phyloP scores from a whole-genome alignment of 805 yeast species.

The Saccharomycopsis sp. region DNA sequence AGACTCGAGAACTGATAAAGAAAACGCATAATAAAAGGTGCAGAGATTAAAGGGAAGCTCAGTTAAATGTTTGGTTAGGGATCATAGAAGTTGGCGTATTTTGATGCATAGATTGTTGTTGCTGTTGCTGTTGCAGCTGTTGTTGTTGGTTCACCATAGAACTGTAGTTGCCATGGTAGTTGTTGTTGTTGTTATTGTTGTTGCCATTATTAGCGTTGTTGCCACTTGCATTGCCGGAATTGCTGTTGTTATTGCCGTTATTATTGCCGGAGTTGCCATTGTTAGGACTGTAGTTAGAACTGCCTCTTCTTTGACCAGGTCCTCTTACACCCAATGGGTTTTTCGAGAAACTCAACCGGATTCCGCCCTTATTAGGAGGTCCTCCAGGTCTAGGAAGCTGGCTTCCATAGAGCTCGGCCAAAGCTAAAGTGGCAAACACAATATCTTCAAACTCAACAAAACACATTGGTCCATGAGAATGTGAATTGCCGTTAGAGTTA shows the following conservation, averaged over 20 bases:
- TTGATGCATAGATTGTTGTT: constrained; percentile 7
- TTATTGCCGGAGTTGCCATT: not conserved
- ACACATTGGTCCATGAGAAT: constrained; percentile 94
- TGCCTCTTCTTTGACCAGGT: constrained; percentile 39
- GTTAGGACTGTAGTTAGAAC: constrained; percentile 20
- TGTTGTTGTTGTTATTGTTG: not conserved
- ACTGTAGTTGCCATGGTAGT: not conserved
- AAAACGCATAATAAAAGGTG: not conserved
- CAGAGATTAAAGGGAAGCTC: not conserved
- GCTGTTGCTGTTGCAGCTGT: constrained; percentile 16
- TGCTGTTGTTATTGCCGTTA: not conserved
- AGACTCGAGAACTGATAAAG: constrained; percentile 1
- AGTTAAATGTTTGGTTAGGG: constrained; percentile 6
- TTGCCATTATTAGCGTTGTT: not conserved
- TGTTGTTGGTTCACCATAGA: not conserved
- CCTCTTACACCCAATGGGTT: constrained; percentile 97
- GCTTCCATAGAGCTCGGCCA: constrained; percentile 90
- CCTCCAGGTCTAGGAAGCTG: constrained; percentile 78
- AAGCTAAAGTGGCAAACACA: constrained; percentile 83
- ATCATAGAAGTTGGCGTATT: constrained; percentile 1
- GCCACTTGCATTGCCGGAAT: not conserved
- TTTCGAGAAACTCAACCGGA: constrained; percentile 87
- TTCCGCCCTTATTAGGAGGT: constrained; percentile 79
- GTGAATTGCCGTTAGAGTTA: constrained; percentile 33
- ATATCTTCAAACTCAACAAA: constrained; percentile 98